Percentiles rank a stretch among this genome's conserved stretches.
Conservation (phyloP, 2,329 filamentous ascomycete species). For the Fusarium sp. region DNA sequence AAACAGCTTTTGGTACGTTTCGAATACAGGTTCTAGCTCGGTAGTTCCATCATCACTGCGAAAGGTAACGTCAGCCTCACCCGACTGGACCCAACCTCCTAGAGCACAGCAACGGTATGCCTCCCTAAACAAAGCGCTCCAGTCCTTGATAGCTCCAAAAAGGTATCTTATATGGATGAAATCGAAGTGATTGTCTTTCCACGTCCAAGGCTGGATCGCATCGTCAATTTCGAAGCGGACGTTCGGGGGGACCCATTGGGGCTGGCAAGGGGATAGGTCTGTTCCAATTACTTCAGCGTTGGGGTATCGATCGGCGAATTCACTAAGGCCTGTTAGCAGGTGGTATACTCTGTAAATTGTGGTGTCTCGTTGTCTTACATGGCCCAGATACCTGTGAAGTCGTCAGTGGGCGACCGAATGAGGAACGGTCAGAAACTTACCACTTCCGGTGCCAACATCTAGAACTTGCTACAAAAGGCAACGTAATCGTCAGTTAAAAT, state of each 20-base stretch:
- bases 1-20: not conserved
- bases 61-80: not conserved
- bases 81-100: not conserved
- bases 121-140: not conserved
- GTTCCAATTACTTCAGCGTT: not conserved
- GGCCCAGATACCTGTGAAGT: not conserved
- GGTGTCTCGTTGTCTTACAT: not conserved
- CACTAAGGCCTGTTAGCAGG: not conserved
- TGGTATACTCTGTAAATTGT: fast-evolving
- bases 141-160: not conserved
- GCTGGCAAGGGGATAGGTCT: not conserved
- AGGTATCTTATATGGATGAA: not conserved
- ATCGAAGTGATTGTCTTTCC: not conserved
- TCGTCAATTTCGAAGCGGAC: not conserved
- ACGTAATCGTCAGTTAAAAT: fast-evolving
- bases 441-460: conserved; percentile 3
- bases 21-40: not conserved
- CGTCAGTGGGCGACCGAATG: fast-evolving
- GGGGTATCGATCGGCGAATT: conserved; percentile 1
- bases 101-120: not conserved
- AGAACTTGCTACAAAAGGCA: not conserved
- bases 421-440: not conserved
- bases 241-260: not conserved
- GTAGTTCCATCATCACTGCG: not conserved
- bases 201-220: not conserved